Conservation (phyloP, 495 filamentous ascomycete species). For the Lasiosphaeriaceae sp. region DNA sequence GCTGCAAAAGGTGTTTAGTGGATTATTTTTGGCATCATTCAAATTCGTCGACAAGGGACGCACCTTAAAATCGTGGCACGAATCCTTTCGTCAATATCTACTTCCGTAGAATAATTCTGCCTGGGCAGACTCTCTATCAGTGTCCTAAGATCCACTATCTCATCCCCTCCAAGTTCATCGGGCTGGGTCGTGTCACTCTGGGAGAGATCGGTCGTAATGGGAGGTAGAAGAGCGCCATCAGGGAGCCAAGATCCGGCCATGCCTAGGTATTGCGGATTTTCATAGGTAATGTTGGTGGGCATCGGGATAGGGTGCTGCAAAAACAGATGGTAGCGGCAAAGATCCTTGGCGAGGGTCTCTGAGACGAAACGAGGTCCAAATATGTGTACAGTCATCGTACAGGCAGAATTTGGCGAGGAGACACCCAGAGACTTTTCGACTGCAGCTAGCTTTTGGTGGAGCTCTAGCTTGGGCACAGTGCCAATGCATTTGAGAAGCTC, state of each 20-base stretch:
- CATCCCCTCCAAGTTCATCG: background rate
- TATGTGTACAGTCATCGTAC: background rate
- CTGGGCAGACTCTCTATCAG: background rate
- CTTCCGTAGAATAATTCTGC: background rate
- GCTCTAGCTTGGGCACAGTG: background rate
- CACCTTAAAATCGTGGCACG: background rate
- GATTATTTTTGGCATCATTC: background rate
- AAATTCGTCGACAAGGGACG: background rate
- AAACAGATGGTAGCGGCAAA: background rate
- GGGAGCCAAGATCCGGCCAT: background rate
- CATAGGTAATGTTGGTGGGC: background rate
- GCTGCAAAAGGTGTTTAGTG: background rate
- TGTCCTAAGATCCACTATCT: background rate
- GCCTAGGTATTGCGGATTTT: constrained; percentile 1
- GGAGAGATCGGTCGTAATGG: background rate
- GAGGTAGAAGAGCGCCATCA: background rate
- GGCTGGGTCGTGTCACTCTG: background rate
- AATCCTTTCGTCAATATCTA: background rate
- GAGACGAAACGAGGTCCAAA: background rate
- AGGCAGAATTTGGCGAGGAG: background rate
- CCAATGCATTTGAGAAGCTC: background rate
- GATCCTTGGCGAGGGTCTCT: background rate
- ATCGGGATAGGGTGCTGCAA: background rate
- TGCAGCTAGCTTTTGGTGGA: background rate
- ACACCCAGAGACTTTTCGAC: background rate